Base-by-base conservation (phyloP, 306 rosid genomes). In the Vigna angularis region DNA sequence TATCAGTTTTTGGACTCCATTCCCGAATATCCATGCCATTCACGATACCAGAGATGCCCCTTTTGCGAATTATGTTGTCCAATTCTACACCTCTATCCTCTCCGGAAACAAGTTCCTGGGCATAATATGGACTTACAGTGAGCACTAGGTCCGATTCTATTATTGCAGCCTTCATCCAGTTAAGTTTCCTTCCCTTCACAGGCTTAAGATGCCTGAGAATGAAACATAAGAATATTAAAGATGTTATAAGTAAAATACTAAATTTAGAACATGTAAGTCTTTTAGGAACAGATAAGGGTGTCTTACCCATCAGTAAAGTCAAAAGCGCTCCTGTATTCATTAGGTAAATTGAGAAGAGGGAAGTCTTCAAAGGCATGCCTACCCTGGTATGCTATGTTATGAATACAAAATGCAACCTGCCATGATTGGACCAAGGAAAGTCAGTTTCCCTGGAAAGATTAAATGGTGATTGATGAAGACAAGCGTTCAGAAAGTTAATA, bases 121-220 rank as follows among this genome's bases (percentile, higher is more conserved):
- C 97, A 20, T 92, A 92, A 71, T 84, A 82, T 1, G 97, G 95
- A 78, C 97, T 92, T 3, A 92, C 97, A 10, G 97, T 92, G 58
- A 92, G 79, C 42, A 90, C 87, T 30, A 48, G 64, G 80, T 88
- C 85, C 0, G 95, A 87, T 84, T 92, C 97, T 34, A 88, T 40
- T 44, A 92, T 86, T 79, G 82, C 95, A 66, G 91, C 97, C 73
- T 92, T 92, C 94, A 92, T 90, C 97, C 97, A 92, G 74, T 90
- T 92, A 18, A 90, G 83, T 83, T 92, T 92, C 75, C 97, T 92
- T 78, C 97, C 97, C 82, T 76, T 87, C 52, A 81, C 87, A 4
- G 95, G 97, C 69, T 86, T 87, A 20, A 34, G 15, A 28, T 83
- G 66, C 67, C 97, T 90, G 80, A 63, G 63, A 79, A 63, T n/a